Conservation (phyloP, 345 rosid genomes). For the Syzygium jambos region DNA sequence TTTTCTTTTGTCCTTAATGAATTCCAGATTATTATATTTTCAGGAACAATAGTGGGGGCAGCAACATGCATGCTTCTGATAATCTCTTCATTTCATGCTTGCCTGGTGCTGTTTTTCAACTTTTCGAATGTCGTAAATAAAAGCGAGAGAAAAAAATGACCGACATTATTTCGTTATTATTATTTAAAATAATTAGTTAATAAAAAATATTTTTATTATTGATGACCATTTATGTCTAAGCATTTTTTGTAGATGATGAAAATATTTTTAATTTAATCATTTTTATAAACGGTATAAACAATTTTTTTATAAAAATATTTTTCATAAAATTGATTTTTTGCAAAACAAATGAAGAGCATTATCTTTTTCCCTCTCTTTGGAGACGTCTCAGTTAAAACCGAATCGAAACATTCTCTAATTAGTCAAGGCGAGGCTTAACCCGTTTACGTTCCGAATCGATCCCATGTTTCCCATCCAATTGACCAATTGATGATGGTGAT, state of each 20-base stretch:
- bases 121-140: background rate
- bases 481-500: background rate
- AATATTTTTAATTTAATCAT: too few relatives aligned
- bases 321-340: too few relatives aligned
- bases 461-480: background rate
- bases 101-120: background rate
- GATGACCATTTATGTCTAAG: too few relatives aligned
- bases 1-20: background rate
- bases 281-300: too few relatives aligned
- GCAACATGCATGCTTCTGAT: background rate
- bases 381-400: too few relatives aligned
- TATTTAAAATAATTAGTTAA: background rate
- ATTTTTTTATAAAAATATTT: too few relatives aligned
- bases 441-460: background rate
- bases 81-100: background rate
- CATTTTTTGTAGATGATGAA: too few relatives aligned
- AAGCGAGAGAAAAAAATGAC: background rate
- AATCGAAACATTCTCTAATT: too few relatives aligned
- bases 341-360: too few relatives aligned
- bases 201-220: too few relatives aligned
- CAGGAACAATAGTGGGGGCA: background rate
- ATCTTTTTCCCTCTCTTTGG: too few relatives aligned
- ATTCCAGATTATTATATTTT: background rate
- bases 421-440: too few relatives aligned
- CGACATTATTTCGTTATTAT: fast-evolving